Base-by-base conservation (phyloP, 139 green algal species). In the Desmodesmus armatus region DNA sequence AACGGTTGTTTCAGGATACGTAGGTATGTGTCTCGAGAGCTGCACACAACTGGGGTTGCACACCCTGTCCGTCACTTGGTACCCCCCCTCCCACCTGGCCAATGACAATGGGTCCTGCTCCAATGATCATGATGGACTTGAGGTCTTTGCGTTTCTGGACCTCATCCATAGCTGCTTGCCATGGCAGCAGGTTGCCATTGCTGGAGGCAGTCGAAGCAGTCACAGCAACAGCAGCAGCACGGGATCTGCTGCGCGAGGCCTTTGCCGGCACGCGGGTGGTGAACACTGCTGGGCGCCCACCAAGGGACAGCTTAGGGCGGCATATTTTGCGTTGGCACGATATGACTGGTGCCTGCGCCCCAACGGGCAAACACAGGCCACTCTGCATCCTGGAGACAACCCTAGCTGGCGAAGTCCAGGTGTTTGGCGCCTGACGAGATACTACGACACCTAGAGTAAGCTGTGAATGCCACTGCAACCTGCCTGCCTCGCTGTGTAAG, bases 91-190 rank as follows among this genome's bases (percentile, higher is more conserved):
- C n/a, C 75, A 96, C 92, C 92, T 99, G 97, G n/a, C 97, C 97
- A 83, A 99, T 99, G 60, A 99, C 93, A 76, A 99, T 99, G 17
- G 97, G 97, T 0, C 97, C 97, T 27, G 97, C 97, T 29, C 97
- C 97, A 29, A 99, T 88, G 80, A 94, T 92, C 92, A 95, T 93
- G 82, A 95, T 94, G 35, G 78, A 92, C 66, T 95, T 95, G 80
- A 95, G 83, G 80, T 95, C 92, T 2, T 89, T 87, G 40, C 92
- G 63, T 86, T 95, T 95, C 83, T 94, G 94, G 37, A 94, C 87
- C 73, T 94, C 88, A 21, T 85, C 85, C 91, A 94, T 92, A n/a
- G 91, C 88, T 21, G 78, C 88, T 81, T 94, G 91, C 91, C 91
- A 94, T 53, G 91, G 91, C 29, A 94, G 83, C 78, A 77, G 29